Percentiles rank a stretch among this genome's conserved stretches.
Evolutionary conservation across 2,329 filamentous ascomycete genomes (phyloP).

Genomic region (Penicillium frequentans): DNA sequence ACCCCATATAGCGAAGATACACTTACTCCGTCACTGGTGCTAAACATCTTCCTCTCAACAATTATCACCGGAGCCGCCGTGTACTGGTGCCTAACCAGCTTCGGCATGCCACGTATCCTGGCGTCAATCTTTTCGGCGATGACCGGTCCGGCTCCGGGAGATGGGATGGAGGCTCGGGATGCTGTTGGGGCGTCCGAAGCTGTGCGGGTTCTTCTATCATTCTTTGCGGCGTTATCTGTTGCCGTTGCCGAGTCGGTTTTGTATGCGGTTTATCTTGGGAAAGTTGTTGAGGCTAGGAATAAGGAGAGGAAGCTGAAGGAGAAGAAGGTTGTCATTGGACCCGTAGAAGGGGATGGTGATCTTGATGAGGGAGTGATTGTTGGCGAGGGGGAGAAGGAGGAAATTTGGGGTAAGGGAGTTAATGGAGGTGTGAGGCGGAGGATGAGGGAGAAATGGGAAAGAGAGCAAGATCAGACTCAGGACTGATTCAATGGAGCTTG

Average conservation of each 20-base stretch:
- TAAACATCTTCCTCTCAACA: conserved; percentile 88
- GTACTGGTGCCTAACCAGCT: conserved; percentile 44
- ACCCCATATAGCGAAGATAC: conserved; percentile 27
- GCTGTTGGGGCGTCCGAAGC: conserved; percentile 22
- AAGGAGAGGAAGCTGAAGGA: conserved; percentile 14
- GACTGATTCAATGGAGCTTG: not conserved
- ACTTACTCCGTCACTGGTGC: conserved; percentile 61
- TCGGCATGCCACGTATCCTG: conserved; percentile 35
- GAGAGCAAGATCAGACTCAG: conserved; percentile 15
- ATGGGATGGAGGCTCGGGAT: not conserved
- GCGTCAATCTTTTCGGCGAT: conserved; percentile 18
- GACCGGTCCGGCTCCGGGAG: conserved; percentile 8
- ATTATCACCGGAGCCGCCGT: conserved; percentile 60
- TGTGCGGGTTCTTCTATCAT: conserved; percentile 40
- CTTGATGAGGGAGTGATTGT: not conserved
- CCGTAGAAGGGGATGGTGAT: conserved; percentile 4
- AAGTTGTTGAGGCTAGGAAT: conserved; percentile 32
- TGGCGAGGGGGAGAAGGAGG: conserved; percentile 13
- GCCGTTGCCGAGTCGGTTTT: conserved; percentile 49
- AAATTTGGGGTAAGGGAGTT: conserved; percentile 26
- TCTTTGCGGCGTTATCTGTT: conserved; percentile 43
- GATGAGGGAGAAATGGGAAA: conserved; percentile 25
- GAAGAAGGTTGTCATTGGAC: conserved; percentile 14
- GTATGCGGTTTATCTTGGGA: conserved; percentile 48
- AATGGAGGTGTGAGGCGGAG: conserved; percentile 22